Base-by-base conservation (phyloP, 1,139 yeast genomes). In the Taphrina populina region DNA sequence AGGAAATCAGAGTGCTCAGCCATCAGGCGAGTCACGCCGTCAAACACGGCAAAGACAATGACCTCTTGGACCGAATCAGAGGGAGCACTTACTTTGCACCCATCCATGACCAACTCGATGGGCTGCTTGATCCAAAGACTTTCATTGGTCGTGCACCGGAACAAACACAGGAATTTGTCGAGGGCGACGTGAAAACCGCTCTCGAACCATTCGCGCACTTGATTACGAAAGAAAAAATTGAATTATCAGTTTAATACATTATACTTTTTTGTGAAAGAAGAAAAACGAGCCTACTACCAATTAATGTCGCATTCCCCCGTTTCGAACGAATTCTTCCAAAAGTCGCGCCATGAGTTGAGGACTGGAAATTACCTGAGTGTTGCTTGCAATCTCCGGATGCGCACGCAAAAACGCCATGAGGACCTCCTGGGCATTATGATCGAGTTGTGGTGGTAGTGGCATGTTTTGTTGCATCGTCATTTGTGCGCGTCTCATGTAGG, bases 101-200 rank as follows among this genome's bases (percentile, higher is more conserved):
- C 59, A 84, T 92, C 65, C 86, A 95, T 87, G 73, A 69, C 60
- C 88, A 92, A 54, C 78, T 92, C 68, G 96, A 86, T 63, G 63
- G 71, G 20, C 78, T 92, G 66, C 79, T 92, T 67, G 90, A 92
- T 66, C 97, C 99, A 61, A 75, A 84, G 23, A 92, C 99, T 32
- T 92, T 92, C 70, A 95, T 90, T 52, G 99, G 99, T 65, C 86
- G 99, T 72, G 98, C 99, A 59, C 97, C 98, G 46, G 85, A 90
- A 73, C 99, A 92, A 75, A 88, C 96, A 58, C 95, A 86, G 70
- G 90, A 90, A 74, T 92, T 92, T 68, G 83, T 92, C 64, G 79
- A 81, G 60, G 80, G 79, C 59, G 95, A 90, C 62, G 97, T 94
- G 59, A 84, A 83, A 58, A 74, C 82, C 64, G 97, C 97, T 40